Conservation (phyloP, 2,329 filamentous ascomycete species). For the Nemania sp. region DNA sequence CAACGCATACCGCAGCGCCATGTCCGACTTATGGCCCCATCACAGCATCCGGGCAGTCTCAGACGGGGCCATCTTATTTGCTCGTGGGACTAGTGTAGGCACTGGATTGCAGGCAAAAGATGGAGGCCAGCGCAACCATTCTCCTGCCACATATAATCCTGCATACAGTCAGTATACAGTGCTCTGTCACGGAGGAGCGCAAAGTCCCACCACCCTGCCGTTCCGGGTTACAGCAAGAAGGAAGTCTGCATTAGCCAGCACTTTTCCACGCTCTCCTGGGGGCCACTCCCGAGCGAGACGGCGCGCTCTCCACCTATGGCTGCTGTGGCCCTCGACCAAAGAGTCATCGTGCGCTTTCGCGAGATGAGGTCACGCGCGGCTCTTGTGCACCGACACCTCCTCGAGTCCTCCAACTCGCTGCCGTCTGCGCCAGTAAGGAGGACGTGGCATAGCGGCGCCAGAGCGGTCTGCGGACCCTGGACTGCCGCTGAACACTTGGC, state of each 20-base stretch:
- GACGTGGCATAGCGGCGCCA: constrained; percentile 18
- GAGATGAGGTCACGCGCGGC: constrained; percentile 20
- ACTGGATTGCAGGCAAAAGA: constrained; percentile 24
- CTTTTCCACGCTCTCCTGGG: constrained; percentile 26
- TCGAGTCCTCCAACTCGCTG: constrained; percentile 4
- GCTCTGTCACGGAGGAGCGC: constrained; percentile 7
- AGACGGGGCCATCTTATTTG: constrained; percentile 27
- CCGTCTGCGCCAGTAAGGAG: constrained; percentile 12
- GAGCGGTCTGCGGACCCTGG: constrained; percentile 20
- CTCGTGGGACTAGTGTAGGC: constrained; percentile 16
- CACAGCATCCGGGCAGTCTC: constrained; percentile 10
- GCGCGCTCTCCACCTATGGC: constrained; percentile 17
- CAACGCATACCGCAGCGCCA: constrained; percentile 25
- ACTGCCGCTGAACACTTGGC: constrained; percentile 18
- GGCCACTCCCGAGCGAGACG: constrained; percentile 18
- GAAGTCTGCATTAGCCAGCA: constrained; percentile 31
- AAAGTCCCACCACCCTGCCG: constrained; percentile 26
- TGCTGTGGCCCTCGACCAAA: constrained; percentile 11
- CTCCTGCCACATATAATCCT: too few species aligned
- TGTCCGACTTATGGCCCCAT: constrained; percentile 23
- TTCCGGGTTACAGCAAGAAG: constrained; percentile 23
- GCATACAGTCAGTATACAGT: too few species aligned
- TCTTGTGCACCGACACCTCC: constrained; percentile 10
- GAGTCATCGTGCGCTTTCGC: constrained; percentile 28
- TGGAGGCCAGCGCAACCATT: constrained; percentile 33